These are phyloP conservation scores for Juncus effusus DNA, from an alignment of 176 grass and related monocot genomes.

Conservation along the genomic window DNA sequence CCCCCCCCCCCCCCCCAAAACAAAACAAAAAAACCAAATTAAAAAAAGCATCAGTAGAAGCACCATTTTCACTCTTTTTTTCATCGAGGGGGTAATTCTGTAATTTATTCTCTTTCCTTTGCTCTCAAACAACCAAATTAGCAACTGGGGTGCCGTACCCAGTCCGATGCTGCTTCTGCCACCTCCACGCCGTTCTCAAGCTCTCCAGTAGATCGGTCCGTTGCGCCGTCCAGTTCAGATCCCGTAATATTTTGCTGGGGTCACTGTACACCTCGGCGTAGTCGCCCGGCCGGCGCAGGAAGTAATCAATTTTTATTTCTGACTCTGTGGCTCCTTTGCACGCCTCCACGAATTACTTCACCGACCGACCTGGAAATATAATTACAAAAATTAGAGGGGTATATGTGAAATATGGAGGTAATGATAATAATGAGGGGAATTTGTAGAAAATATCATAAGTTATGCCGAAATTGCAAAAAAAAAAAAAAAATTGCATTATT, in stretches of 20 bases:
- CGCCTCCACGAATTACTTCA: conserved; percentile 88
- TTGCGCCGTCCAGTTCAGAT: conserved; percentile 82
- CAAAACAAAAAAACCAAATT: no score
- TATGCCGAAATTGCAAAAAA: no score
- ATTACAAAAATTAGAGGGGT: not conserved
- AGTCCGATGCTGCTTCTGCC: conserved; percentile 71
- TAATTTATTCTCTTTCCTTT: no score
- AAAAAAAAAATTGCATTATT: no score
- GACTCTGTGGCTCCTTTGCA: conserved; percentile 80
- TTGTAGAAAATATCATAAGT: no score
- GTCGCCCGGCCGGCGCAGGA: conserved; percentile 61
- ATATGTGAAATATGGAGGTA: no score
- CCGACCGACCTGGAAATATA: conserved; percentile 55
- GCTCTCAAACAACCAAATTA: no score
- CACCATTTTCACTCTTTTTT: not conserved
- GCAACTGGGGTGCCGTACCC: conserved; percentile 55
- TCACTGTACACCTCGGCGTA: conserved; percentile 85
- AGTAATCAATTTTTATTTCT: conserved; percentile 77
- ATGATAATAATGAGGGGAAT: no score
- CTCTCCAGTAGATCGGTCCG: conserved; percentile 64
- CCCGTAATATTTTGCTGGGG: conserved; percentile 57
- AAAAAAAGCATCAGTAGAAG: no score
- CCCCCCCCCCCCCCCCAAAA: no score
- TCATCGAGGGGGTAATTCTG: not conserved
- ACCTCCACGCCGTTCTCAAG: conserved; percentile 62